Evolutionary conservation across 2,329 filamentous ascomycete species (phyloP), one percentile per base, ranked within the genome.

Genomic region (Clarireedia homoeocarpa): DNA sequence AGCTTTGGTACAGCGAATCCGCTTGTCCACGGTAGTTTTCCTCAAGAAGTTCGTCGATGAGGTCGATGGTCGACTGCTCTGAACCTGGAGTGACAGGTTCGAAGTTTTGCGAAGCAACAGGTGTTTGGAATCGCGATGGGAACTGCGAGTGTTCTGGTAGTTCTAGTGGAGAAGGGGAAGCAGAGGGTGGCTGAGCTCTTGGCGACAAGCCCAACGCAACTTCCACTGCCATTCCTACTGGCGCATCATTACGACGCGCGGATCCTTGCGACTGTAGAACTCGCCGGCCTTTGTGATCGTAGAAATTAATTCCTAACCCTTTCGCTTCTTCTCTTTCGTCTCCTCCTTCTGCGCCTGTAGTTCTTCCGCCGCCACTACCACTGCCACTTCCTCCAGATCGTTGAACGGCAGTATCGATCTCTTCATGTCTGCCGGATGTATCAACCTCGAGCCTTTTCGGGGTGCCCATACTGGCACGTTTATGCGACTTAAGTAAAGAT

Each of bases 31-130:
- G 59, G 39, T 63, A 63, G 15, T 62, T 62, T 26, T 64, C 56
- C 36, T 65, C 62, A 0, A 66, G 56, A n/a, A 64, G 47, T n/a
- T 58, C 24, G 12, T 64, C 58, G n/a, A 65, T 63, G 20, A 66
- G 48, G 14, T 57, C 17, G 26, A 17, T 51, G 24, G 47, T 36
- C 26, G 24, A 51, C 14, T 9, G 15, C 30, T 48, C 44, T 27
- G 38, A 40, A 40, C 10, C 7, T 14, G 44, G 34, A 30, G 36
- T 49, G 39, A 34, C 44, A 40, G 51, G 44, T 23, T 39, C 48
- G 44, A 30, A 48, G n/a, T 54, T 40, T 14, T 36, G 30, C 17
- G 44, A 48, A 38, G 34, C 7, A 6, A 40, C 38, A 40, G 38
- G 38, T 40, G 38, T 40, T 10, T 40, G 14, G 10, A 30, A 30